Base-by-base conservation (phyloP, 192 early-diverging fungal species). In the Mortierella antarctica region DNA sequence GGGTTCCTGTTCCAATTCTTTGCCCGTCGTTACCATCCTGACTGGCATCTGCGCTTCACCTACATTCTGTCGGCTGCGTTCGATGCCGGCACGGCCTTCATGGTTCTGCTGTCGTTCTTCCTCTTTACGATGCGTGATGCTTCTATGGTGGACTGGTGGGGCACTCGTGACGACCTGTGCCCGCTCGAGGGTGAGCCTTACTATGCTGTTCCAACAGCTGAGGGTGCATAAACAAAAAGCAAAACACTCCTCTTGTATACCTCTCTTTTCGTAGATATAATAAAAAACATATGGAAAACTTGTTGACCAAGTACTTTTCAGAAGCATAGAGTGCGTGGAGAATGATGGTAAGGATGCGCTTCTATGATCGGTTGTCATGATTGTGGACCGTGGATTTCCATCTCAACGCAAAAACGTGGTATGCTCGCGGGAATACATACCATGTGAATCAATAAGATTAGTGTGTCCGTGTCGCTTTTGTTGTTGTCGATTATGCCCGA, bases 41-140 rank as follows among this genome's bases (percentile, higher is more conserved):
- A 69, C 4, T 90, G 89, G 89, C 90, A 89, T 85, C 58, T 71
- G 49, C 86, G 87, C 62, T 93, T 91, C 81, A 91, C 89, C 75
- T 93, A 90, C 70, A 86, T 92, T 18, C 66, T 90, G 13, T 89
- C 88, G 17, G 90, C 90, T 23, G 90, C 87, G 0, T 74, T 91
- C 20, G 91, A 92, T 83, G 82, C 85, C 39, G 91, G 91, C 17
- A 74, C 82, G 12, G 88, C 88, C 6, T 78, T 78, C 44, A 65
- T 65, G 62, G 73, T 76, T 3, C 20, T 75, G 48, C 49, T 78
- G 7, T 70, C 64, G 13, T 82, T 83, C 57, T 78, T 85, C 45
- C 18, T 83, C 18, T 81, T 87, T 54, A 65, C 60, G 5, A 59
- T 70, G 21, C 48, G 67, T 4, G 50, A 42, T 10, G 57, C 31